Evolutionary conservation across 2,329 filamentous ascomycete genomes (phyloP), one percentile per base, ranked within the genome.

Genomic region (Xylaria arbuscula): DNA sequence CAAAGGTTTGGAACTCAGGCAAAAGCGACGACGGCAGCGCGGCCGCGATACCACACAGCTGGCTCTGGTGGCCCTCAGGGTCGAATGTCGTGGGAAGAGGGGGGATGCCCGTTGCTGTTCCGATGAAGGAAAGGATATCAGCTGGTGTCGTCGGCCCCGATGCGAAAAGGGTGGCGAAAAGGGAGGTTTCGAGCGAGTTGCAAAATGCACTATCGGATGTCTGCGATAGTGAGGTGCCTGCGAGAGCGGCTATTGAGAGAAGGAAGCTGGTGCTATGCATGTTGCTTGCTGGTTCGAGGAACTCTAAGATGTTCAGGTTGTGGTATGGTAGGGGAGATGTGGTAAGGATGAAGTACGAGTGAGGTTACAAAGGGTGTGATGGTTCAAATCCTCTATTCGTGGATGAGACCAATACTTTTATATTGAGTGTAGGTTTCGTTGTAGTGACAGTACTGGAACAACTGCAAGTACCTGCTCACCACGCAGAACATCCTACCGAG

Each of bases 21-120:
- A 62, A 9, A 7, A 67, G 64, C 24, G 64, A 67, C 11, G 58
- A 36, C 9, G 64, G 64, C n/a, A 67, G 53, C 17, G 34, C 59
- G 0, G 64, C 10, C 7, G 53, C 58, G 34, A 67, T 38, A 45
- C 45, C 64, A 54, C 64, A 67, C 6, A 67, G 58, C 53, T 62
- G 58, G 11, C n/a, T 8, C 45, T 57, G 53, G 53, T 67, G 64
- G 0, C 1, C 36, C 13, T 7, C 9, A 34, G 58, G 58, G 53
- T 62, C 24, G 11, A 58, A 3, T 13, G 34, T 53, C 9, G 64
- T 62, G 5, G 42, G 40, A 15, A 53, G 53, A 22, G 53, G 2
- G 2, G 64, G 45, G 13, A 57, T 48, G 2, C 9, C 34, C 4
- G 64, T 67, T 13, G 13, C 15, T 5, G 51, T 57, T 2, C 58